Conservation (phyloP, 805 yeast species). For the Hemisphaericaspora nanyangensis region DNA sequence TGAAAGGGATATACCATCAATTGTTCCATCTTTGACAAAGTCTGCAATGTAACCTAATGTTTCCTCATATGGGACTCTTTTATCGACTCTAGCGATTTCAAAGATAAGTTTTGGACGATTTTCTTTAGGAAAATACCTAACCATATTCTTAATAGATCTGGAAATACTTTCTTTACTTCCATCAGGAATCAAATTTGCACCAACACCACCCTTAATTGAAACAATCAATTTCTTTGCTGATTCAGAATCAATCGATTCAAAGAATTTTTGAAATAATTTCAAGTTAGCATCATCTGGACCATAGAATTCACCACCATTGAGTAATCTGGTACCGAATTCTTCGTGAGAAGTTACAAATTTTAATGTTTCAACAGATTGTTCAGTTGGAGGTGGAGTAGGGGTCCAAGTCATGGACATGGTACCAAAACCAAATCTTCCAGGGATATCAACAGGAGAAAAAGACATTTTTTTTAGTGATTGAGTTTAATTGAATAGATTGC, state of each 20-base stretch:
- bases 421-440: constrained; percentile 59
- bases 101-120: constrained; percentile 45
- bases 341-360: constrained; percentile 42
- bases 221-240: constrained; percentile 51
- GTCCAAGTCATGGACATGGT: constrained; percentile 80
- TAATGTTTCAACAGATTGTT: constrained; percentile 51
- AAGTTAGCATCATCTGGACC: constrained; percentile 55
- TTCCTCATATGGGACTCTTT: constrained; percentile 52
- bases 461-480: not conserved
- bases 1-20: constrained; percentile 70
- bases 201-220: constrained; percentile 65
- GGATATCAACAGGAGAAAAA: constrained; percentile 10
- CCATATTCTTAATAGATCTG: constrained; percentile 44
- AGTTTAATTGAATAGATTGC: not conserved
- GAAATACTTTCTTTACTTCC: constrained; percentile 47
- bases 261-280: constrained; percentile 53
- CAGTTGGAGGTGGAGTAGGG: constrained; percentile 51
- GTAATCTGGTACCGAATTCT: constrained; percentile 44
- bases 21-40: constrained; percentile 56
- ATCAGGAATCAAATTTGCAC: constrained; percentile 40
- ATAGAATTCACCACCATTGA: constrained; percentile 80
- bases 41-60: constrained; percentile 54
- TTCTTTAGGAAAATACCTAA: constrained; percentile 24
- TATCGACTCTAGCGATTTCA: constrained; percentile 72
- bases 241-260: constrained; percentile 48